Evolutionary conservation across 2,329 filamentous ascomycete genomes (phyloP), one percentile per base, ranked within the genome.

Genomic region (Herpotrichia juniperi): DNA sequence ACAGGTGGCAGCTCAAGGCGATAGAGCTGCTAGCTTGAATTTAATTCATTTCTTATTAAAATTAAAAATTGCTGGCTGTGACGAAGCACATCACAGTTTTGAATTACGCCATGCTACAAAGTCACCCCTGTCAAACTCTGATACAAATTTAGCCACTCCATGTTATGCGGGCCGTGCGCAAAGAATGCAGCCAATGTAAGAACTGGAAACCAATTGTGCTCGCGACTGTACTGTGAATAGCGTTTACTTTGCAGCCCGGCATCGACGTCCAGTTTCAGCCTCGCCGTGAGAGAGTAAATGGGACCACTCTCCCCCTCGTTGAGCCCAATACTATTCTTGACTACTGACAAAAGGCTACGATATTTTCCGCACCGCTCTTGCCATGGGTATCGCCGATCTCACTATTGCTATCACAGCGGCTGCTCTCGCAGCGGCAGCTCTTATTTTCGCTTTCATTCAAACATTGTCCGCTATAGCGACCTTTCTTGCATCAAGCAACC

Each of bases 401-500:
- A 39, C 35, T 19, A 39, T 39, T 19, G 35, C 35, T 17, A 19
- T 39, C 11, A 39, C 35, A 39, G 35, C 35, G 11, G 35, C 35
- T 16, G 35, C 17, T 8, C 17, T 39, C 35, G 35, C 35, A 10
- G 35, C 35, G 17, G 35, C 35, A 39, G 35, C 35, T 39, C 35
- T 39, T 16, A 39, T 39, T 16, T 39, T 39, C 35, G 35, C 35
- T 19, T 14, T 39, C 35, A 19, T 39, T 14, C 35, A 39, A 17
- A 10, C 35, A 9, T 8, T 39, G 17, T 39, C 35, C 35, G 35
- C 11, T 9, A 14, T 39, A 14, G 35, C 35, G 11, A 39, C 35
- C 16, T 39, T 39, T 9, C 35, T 39, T 39, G 35, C 35, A 39
- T 39, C 35, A 39, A 39, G 35, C 17, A 39, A 39, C 35, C 35